Base-by-base conservation (phyloP, 2,329 filamentous ascomycete species). In the Phyllosticta ampelicida region DNA sequence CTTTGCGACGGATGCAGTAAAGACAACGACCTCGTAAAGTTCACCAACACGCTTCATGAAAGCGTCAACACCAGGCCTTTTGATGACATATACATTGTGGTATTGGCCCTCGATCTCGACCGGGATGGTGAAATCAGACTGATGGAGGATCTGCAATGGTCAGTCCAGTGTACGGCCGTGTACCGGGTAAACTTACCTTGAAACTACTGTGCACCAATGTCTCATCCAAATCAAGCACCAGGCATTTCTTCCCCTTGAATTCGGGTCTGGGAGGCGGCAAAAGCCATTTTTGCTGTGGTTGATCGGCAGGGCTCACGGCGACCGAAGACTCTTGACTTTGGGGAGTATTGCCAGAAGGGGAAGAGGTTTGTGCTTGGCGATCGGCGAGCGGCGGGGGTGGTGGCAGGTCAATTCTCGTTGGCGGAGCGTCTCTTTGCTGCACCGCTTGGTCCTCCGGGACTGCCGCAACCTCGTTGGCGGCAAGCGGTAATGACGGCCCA, bases 41-140 rank as follows among this genome's bases (percentile, higher is more conserved):
- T 99, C 94, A 54, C 94, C 94, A 36, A 99, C 91, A 60, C 94
- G 81, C 79, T 97, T 97, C 90, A 99, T 96, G 74, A 99, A 99
- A 63, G 95, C 86, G 70, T 99, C 94, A 19, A 99, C 94, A 56
- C 94, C 94, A n/a, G 94, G 94, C 67, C 94, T 85, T 77, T 99
- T 99, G 73, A 99, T 99, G 63, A 99, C 94, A 71, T 99, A 99
- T 57, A 99, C 95, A 68, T 99, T 99, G 75, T 99, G 94, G 70
- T 95, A 97, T 73, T 96, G 95, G 59, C 94, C 94, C 77, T 99
- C 94, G 63, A 99, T 99, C 69, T 99, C 94, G 28, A 99, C 94
- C 0, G 94, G 94, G 70, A 99, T 97, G 5, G 94, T 99, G 70
- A 99, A 97, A 74, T 99, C 94, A 60, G 94, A 94, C 78, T 97